A percentile compares a stretch with the other conserved stretches of the same genome.
Evolutionary conservation across 495 filamentous ascomycete species (phyloP).

Genomic region (Staphylotrichum longicolle): DNA sequence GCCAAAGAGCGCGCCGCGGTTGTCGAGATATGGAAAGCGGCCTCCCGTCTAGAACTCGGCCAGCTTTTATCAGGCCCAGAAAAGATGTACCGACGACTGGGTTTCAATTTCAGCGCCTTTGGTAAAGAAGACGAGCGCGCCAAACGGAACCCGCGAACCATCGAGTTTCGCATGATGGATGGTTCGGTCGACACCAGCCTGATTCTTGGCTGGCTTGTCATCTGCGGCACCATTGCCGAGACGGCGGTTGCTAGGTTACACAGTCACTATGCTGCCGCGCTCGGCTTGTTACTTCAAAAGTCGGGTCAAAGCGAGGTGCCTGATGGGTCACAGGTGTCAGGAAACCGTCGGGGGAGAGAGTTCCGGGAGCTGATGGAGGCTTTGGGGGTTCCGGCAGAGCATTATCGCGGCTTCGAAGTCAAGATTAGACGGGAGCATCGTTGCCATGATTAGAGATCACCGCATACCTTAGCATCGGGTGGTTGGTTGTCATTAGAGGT

Average conservation of each 20-base stretch:
- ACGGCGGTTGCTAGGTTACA: slow-evolving; percentile 22
- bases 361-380: slow-evolving; percentile 33
- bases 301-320: neutral
- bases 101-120: slow-evolving; percentile 39
- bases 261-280: slow-evolving; percentile 18
- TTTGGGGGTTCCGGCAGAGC: slow-evolving; percentile 20
- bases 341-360: slow-evolving; percentile 16
- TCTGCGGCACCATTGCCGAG: slow-evolving; percentile 30
- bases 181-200: slow-evolving; percentile 24
- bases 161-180: slow-evolving; percentile 40
- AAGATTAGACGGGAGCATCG: slow-evolving; percentile 28
- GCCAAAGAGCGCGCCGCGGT: slow-evolving; percentile 21
- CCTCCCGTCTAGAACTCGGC: slow-evolving; percentile 27
- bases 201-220: slow-evolving; percentile 30
- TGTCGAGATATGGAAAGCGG: slow-evolving; percentile 25
- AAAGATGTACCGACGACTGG: slow-evolving; percentile 30
- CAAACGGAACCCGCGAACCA: slow-evolving; percentile 29
- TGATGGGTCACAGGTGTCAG: slow-evolving; percentile 14
- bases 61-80: slow-evolving; percentile 29
- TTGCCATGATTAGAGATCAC: no score
- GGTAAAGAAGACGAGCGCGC: slow-evolving; percentile 35
- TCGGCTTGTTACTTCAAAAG: slow-evolving; percentile 16
- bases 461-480: no score
- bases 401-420: slow-evolving; percentile 23
- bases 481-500: no score